Base-by-base conservation (phyloP, 2,329 filamentous ascomycete genomes). In the Chaetomium globosum region DNA sequence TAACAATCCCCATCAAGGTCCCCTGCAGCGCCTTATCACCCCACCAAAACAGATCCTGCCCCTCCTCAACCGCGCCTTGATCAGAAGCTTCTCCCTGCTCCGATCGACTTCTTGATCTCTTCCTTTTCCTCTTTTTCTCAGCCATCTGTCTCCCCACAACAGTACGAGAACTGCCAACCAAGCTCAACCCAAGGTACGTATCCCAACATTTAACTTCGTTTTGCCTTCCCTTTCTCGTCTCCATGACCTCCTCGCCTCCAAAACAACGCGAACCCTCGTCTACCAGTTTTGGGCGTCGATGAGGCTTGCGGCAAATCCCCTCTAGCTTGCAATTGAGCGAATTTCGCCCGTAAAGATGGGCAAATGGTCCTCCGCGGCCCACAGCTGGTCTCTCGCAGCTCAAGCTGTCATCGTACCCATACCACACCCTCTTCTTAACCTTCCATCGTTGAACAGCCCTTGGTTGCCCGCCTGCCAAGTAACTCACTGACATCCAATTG, bases 41-140 rank as follows among this genome's bases (percentile, higher is more conserved):
- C 71, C 69, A 72, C 71, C 69, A 64, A 67, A 62, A 49, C 65
- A 65, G 59, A 64, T 60, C 62, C 63, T 70, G 68, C 70, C 70
- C 70, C 69, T 70, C 68, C 61, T 70, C 59, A 48, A 69, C 59
- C 53, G 62, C 60, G 28, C 49, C 55, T 64, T 54, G 65, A 59
- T 61, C 63, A 63, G 66, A 67, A 72, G 67, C 64, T 70, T 68
- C 54, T 53, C 64, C 53, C 28, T 49, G 48, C 36, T 59, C 58
- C 58, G 64, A 61, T 63, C 36, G 57, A 54, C 55, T 57, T 65
- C 68, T 55, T 61, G 46, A 63, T 60, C 62, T 65, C 52, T 66
- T 59, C 52, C 31, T 52, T 43, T 68, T 23, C 48, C 26, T 57
- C 51, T 56, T 30, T 53, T n/a, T 33, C 26, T 59, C 63, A 62